Percentiles rank a stretch among this genome's conserved stretches.
Conservation (phyloP, 2,329 filamentous ascomycete genomes). For the Fusarium sp. region DNA sequence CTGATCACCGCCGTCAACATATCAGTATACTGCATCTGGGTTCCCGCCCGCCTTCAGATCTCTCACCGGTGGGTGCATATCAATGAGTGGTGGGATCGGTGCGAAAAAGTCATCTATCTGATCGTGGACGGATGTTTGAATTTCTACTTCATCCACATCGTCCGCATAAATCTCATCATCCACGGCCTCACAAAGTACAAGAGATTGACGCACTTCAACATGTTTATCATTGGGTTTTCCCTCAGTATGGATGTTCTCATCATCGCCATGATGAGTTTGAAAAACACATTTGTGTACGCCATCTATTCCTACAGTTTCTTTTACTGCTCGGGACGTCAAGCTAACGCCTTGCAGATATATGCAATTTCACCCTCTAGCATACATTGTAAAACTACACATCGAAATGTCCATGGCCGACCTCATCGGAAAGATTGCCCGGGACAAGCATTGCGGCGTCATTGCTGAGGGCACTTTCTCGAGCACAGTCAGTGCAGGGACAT, state of each 20-base stretch:
- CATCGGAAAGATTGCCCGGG: slow-evolving; percentile 53
- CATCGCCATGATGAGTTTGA: slow-evolving; percentile 43
- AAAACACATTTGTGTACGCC: slow-evolving; percentile 43
- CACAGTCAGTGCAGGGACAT: slow-evolving; percentile 19
- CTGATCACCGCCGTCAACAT: slow-evolving; percentile 44
- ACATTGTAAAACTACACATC: slow-evolving; percentile 64
- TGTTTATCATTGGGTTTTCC: slow-evolving; percentile 44
- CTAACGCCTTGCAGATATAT: slow-evolving; percentile 46
- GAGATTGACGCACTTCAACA: slow-evolving; percentile 41
- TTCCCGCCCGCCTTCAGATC: slow-evolving; percentile 41
- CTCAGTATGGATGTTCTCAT: slow-evolving; percentile 44
- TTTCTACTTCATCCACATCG: slow-evolving; percentile 42
- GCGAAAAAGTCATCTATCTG: slow-evolving; percentile 45
- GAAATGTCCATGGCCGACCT: slow-evolving; percentile 64
- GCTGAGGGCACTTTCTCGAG: slow-evolving; percentile 34
- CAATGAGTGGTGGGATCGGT: slow-evolving; percentile 43
- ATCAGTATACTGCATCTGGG: slow-evolving; percentile 42
- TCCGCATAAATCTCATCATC: slow-evolving; percentile 34
- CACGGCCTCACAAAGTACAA: slow-evolving; percentile 41
- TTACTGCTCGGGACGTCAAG: too few relatives aligned
- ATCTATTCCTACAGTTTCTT: too few relatives aligned
- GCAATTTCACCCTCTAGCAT: slow-evolving; percentile 62
- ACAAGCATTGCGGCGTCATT: slow-evolving; percentile 29
- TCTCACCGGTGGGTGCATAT: slow-evolving; percentile 39
- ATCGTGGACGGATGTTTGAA: slow-evolving; percentile 39